A percentile compares a stretch with the other conserved stretches of the same genome.
These are phyloP conservation scores for Pythium grandisporangium DNA, from an alignment of 352 stramenopile genomes.

Conservation along the genomic window DNA sequence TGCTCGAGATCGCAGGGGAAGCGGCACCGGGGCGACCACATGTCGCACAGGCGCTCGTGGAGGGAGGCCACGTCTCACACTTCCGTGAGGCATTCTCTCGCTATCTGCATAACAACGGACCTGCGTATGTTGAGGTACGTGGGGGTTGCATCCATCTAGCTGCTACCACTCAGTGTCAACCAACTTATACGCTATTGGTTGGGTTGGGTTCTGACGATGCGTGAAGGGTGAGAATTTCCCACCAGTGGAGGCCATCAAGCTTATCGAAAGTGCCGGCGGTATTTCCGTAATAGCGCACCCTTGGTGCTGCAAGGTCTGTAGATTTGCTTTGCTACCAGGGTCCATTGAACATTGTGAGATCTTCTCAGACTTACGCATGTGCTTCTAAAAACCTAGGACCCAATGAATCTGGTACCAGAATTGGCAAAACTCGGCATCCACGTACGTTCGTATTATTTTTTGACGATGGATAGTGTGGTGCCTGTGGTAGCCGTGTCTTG, in stretches of 20 bases:
- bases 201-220: too few species aligned
- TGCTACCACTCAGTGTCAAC: too few species aligned
- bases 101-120: constrained; percentile 76
- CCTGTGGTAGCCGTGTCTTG: too few species aligned
- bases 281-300: constrained; percentile 79
- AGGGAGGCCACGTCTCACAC: constrained; percentile 60
- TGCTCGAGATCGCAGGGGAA: constrained; percentile 77
- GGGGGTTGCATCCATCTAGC: not conserved
- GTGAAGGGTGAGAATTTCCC: constrained; percentile 70
- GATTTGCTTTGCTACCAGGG: too few species aligned
- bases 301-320: constrained; percentile 72
- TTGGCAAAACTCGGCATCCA: constrained; percentile 70
- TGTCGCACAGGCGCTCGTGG: constrained; percentile 70
- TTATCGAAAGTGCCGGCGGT: constrained; percentile 71
- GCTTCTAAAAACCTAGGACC: constrained; percentile 30
- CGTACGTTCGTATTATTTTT: constrained; percentile 13
- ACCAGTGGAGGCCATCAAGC: constrained; percentile 78
- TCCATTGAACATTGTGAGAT: too few species aligned
- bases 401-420: constrained; percentile 53
- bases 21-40: constrained; percentile 71
- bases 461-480: too few species aligned
- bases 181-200: too few species aligned
- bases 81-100: constrained; percentile 76
- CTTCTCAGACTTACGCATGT: too few species aligned
- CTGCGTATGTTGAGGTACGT: constrained; percentile 73